Conservation (phyloP, 192 early-diverging fungal species). For the Rhizophagus prolifer region DNA sequence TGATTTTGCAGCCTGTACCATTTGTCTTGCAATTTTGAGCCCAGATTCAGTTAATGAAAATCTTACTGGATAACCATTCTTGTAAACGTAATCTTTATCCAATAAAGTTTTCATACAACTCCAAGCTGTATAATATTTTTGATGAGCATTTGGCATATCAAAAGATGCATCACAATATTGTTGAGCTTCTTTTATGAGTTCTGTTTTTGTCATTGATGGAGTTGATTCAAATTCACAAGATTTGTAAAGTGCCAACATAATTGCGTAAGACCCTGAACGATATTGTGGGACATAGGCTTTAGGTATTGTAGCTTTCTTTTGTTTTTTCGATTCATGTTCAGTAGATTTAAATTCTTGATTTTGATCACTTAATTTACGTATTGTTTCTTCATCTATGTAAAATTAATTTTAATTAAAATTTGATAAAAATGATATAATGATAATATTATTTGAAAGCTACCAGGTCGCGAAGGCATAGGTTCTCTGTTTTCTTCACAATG, state of each 20-base stretch:
- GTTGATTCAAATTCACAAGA: conserved; percentile 28
- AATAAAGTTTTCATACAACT: conserved; percentile 70
- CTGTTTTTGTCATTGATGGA: conserved; percentile 55
- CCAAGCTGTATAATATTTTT: conserved; percentile 74
- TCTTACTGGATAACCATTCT: conserved; percentile 56
- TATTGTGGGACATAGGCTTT: conserved; percentile 73
- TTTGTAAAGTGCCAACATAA: conserved; percentile 66
- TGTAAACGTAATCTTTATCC: conserved; percentile 65
- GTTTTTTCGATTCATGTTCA: not conserved
- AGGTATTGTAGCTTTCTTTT: not conserved
- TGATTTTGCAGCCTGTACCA: conserved; percentile 43
- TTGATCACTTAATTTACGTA: not conserved
- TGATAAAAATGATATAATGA: not conserved
- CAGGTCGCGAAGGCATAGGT: conserved; percentile 37
- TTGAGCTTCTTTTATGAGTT: conserved; percentile 68
- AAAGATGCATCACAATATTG: conserved; percentile 67
- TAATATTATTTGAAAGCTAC: not conserved
- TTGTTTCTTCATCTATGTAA: conserved; percentile 12
- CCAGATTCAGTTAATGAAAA: conserved; percentile 78
- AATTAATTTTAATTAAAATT: not conserved
- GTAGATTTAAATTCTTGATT: not conserved
- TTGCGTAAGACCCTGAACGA: conserved; percentile 78
- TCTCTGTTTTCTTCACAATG: conserved; percentile 57
- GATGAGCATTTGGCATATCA: conserved; percentile 44
- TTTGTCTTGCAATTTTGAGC: conserved; percentile 51